phyloP scores from a whole-genome alignment of 148 eudicot species.

The Amaranthus cruentus region DNA sequence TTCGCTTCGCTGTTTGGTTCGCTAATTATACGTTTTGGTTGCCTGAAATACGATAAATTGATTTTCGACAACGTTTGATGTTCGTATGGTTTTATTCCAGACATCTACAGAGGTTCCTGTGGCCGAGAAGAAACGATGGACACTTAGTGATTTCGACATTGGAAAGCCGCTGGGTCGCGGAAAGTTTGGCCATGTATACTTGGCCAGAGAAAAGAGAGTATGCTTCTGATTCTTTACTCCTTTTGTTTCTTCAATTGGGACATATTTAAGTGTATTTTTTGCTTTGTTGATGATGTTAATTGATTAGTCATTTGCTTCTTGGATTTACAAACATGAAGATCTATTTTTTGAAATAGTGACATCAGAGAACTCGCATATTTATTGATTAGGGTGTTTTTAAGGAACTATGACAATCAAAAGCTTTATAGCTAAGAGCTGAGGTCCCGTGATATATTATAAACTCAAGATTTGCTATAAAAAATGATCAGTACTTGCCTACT shows the following conservation, averaged over 20 bases:
- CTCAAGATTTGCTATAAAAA: too few species aligned
- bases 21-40: neutral
- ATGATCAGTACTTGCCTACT: too few species aligned
- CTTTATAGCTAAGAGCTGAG: too few species aligned
- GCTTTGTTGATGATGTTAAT: neutral
- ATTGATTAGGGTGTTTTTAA: neutral
- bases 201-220: conserved; percentile 91
- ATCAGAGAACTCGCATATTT: neutral
- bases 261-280: neutral
- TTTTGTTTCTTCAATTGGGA: too few species aligned
- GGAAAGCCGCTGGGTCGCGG: conserved; percentile 98
- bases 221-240: conserved; percentile 21
- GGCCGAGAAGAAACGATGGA: conserved; percentile 80
- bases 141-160: conserved; percentile 75
- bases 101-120: conserved; percentile 50
- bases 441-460: too few species aligned
- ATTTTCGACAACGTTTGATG: neutral
- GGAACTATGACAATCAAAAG: too few species aligned
- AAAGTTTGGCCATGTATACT: conserved; percentile 89
- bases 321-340: neutral
- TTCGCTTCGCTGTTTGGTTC: neutral
- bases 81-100: conserved; percentile 27
- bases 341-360: neutral
- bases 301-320: neutral
- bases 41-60: neutral